A percentile compares a stretch with the other conserved stretches of the same genome.
Conservation (phyloP, 306 rosid genomes). For the Cucurbita ficifolia region DNA sequence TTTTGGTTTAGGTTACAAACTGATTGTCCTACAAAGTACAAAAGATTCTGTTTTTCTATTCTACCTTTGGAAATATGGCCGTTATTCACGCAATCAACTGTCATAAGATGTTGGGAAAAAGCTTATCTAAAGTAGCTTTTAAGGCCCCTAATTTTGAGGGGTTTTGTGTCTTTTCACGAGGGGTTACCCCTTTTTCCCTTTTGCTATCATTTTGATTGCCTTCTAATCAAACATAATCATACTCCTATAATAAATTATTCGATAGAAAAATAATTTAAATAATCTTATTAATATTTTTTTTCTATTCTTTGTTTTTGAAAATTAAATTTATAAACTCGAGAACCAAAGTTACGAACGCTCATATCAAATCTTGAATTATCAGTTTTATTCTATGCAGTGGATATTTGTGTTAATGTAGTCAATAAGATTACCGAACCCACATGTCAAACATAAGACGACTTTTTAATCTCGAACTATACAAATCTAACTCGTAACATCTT, state of each 20-base stretch:
- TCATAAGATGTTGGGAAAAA: neutral
- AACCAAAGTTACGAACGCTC: no score
- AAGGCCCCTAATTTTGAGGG: neutral
- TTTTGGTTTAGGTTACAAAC: neutral
- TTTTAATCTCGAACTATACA: neutral
- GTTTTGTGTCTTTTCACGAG: neutral
- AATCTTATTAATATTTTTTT: no score
- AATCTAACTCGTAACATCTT: neutral
- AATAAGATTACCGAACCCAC: neutral
- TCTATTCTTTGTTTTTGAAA: no score
- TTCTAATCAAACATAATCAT: neutral
- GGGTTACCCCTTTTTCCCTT: neutral
- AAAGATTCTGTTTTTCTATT: neutral
- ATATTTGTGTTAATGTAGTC: neutral
- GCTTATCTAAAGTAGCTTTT: neutral
- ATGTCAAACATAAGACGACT: neutral
- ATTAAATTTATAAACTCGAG: no score
- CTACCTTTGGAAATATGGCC: slow-evolving; percentile 1
- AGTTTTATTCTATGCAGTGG: neutral
- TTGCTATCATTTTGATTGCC: neutral
- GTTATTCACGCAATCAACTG: slow-evolving; percentile 2
- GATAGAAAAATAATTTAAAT: neutral
- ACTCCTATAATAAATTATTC: neutral
- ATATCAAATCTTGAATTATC: neutral
- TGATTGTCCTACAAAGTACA: slow-evolving; percentile 1